phyloP scores from a whole-genome alignment of 2,329 filamentous ascomycete genomes.

The Trichothecium roseum region DNA sequence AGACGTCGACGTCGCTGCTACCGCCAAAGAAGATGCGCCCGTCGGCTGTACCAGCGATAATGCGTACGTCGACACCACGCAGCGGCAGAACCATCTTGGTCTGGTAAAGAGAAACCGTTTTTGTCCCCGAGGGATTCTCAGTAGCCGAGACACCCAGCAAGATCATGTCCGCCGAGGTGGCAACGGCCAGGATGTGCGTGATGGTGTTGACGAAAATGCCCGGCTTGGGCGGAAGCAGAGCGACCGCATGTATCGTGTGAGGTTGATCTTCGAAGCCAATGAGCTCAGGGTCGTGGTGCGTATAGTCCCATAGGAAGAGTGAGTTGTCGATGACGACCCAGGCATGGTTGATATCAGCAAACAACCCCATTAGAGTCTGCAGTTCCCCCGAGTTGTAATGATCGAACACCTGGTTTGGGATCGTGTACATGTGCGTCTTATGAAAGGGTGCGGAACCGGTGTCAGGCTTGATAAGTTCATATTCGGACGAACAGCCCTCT shows the following conservation, averaged over 20 bases:
- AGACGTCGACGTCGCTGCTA: constrained; percentile 70
- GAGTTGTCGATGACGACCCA: constrained; percentile 96
- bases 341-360: constrained; percentile 87
- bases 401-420: constrained; percentile 85
- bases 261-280: constrained; percentile 86
- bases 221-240: constrained; percentile 71
- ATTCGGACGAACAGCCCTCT: constrained; percentile 89
- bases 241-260: constrained; percentile 83
- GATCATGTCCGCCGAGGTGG: constrained; percentile 75
- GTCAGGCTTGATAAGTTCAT: constrained; percentile 62
- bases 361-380: constrained; percentile 87
- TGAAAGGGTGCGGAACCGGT: constrained; percentile 82
- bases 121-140: constrained; percentile 57
- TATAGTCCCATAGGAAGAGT: constrained; percentile 97
- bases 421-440: constrained; percentile 73
- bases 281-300: constrained; percentile 78
- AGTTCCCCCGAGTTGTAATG: constrained; percentile 84
- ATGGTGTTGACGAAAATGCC: constrained; percentile 84
- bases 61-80: constrained; percentile 64
- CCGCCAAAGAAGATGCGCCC: constrained; percentile 93
- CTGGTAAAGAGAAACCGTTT: constrained; percentile 70
- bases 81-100: constrained; percentile 77
- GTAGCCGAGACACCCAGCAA: constrained; percentile 73
- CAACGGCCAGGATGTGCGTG: constrained; percentile 79
- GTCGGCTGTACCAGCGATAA: constrained; percentile 70